A percentile compares a stretch with the other conserved stretches of the same genome.
These are phyloP conservation scores for Echites panduratus DNA, from an alignment of 257 asterid species.

Conservation along the genomic window DNA sequence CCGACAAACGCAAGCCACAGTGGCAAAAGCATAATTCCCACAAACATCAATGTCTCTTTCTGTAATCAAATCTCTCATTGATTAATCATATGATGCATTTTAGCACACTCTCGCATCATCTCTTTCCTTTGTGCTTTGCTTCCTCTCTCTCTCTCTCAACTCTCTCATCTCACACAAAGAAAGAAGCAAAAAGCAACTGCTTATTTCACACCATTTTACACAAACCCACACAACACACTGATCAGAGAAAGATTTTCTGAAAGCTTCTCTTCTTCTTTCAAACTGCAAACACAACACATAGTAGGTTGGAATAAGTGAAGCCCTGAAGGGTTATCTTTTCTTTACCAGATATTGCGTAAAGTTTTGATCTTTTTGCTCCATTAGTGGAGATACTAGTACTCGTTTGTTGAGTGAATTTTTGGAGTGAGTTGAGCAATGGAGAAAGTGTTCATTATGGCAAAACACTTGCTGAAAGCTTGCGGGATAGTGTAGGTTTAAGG, in stretches of 20 bases:
- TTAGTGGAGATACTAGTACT: not conserved
- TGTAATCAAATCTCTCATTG: constrained; percentile 36
- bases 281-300: constrained; percentile 14
- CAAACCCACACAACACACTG: constrained; percentile 8
- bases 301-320: constrained; percentile 15
- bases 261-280: constrained; percentile 5
- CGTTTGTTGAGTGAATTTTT: not conserved
- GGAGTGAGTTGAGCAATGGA: constrained; percentile 44
- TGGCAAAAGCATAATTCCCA: constrained; percentile 56
- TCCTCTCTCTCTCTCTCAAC: not conserved
- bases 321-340: constrained; percentile 1
- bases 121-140: constrained; percentile 21
- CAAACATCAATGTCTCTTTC: constrained; percentile 35
- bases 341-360: constrained; percentile 19
- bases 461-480: constrained; percentile 73
- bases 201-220: constrained; percentile 33
- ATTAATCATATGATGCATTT: constrained; percentile 56
- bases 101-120: constrained; percentile 27
- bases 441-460: constrained; percentile 44
- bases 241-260: not conserved
- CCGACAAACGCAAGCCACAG: constrained; percentile 29
- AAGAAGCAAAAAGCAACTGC: constrained; percentile 27
- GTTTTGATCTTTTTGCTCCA: constrained; percentile 35
- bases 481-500: constrained; percentile 66
- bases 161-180: constrained; percentile 21